phyloP scores from a whole-genome alignment of 73 alveolate species.

The Stentor roeselii region DNA sequence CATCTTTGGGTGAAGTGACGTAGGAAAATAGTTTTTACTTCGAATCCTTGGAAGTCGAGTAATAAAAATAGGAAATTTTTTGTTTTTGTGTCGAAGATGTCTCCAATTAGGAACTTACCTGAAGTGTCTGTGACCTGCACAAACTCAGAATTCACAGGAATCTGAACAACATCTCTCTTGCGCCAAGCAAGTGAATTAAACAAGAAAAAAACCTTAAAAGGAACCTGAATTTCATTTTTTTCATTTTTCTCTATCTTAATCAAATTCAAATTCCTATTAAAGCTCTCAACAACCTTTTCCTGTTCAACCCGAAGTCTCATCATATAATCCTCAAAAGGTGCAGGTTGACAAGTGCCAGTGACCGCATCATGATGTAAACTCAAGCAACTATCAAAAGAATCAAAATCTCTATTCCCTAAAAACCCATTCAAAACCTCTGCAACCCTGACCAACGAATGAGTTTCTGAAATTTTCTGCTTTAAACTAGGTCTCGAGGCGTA shows the following conservation, averaged over 20 bases:
- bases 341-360: not conserved
- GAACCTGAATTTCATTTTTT: not conserved
- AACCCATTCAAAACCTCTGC: not conserved
- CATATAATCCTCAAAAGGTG: not conserved
- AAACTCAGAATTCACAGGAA: not conserved
- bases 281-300: not conserved
- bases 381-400: not conserved
- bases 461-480: not conserved
- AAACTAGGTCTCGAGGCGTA: constrained; percentile 19
- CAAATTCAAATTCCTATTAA: not conserved
- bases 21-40: not conserved
- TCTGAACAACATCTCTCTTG: not conserved
- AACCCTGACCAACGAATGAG: not conserved
- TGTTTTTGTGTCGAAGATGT: not conserved
- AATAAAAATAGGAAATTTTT: not conserved
- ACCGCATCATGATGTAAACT: not conserved
- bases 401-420: not conserved
- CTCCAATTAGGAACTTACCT: not conserved
- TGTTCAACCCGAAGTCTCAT: not conserved
- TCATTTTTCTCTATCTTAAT: not conserved
- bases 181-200: not conserved
- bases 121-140: not conserved
- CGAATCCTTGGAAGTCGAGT: not conserved
- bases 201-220: not conserved
- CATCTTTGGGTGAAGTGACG: not conserved